Conservation (phyloP, 805 yeast genomes). For the Teunomyces funiuensis region DNA sequence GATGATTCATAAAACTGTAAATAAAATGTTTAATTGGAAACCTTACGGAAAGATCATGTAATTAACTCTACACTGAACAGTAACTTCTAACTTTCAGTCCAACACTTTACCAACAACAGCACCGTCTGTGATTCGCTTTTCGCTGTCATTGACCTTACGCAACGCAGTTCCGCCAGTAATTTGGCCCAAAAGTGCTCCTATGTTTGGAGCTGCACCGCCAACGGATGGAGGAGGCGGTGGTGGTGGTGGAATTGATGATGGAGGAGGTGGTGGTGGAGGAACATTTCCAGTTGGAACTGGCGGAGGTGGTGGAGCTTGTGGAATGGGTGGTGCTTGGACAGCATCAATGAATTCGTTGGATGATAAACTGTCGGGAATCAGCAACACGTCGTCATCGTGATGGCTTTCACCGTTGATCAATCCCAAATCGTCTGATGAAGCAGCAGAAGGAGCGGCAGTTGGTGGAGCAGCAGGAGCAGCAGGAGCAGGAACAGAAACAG, state of each 20-base stretch:
- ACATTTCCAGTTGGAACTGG: slow-evolving; percentile 20
- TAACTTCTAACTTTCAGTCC: not conserved
- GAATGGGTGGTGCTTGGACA: slow-evolving; percentile 9
- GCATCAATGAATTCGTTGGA: slow-evolving; percentile 7
- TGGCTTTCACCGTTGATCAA: slow-evolving; percentile 4
- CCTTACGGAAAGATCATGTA: too few relatives aligned
- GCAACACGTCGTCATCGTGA: slow-evolving; percentile 13
- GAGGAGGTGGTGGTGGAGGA: slow-evolving; percentile 25
- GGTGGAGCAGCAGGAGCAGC: too few relatives aligned
- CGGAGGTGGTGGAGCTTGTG: slow-evolving; percentile 25
- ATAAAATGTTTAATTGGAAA: too few relatives aligned
- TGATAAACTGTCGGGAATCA: slow-evolving; percentile 9
- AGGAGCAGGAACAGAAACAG: not conserved
- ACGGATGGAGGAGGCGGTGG: slow-evolving; percentile 37
- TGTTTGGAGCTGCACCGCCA: slow-evolving; percentile 27
- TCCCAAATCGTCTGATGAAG: slow-evolving; percentile 1
- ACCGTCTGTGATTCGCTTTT: slow-evolving; percentile 47
- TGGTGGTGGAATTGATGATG: slow-evolving; percentile 33
- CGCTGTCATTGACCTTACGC: slow-evolving; percentile 49
- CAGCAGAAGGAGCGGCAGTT: too few relatives aligned
- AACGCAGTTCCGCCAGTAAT: slow-evolving; percentile 53
- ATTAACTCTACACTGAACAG: too few relatives aligned
- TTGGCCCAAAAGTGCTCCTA: slow-evolving; percentile 56
- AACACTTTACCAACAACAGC: slow-evolving; percentile 53
- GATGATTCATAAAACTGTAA: too few relatives aligned